A percentile compares a stretch with the other conserved stretches of the same genome.
Conservation (phyloP, 108 stramenopile genomes). For the Seminavis robusta region DNA sequence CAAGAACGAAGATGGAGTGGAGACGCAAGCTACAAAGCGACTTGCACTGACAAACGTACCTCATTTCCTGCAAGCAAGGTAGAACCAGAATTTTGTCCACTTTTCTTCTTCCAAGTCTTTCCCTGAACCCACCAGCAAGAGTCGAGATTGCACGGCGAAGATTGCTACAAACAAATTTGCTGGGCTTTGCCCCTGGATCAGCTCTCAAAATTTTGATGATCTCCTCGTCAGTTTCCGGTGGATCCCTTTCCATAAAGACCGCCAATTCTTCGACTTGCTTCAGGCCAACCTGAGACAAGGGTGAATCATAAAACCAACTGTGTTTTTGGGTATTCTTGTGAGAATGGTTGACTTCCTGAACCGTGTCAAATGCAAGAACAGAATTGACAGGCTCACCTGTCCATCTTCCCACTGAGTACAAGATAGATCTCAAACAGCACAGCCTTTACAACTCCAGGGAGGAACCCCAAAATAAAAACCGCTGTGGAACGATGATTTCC, state of each 20-base stretch:
- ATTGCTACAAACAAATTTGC: conserved; percentile 72
- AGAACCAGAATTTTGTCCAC: conserved; percentile 71
- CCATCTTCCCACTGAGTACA: conserved; percentile 70
- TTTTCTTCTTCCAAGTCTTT: conserved; percentile 50
- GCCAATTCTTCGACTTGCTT: conserved; percentile 63
- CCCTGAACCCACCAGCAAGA: conserved; percentile 68
- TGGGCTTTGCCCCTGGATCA: conserved; percentile 42
- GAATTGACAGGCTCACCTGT: conserved; percentile 26
- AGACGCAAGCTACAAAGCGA: neutral
- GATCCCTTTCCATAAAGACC: conserved; percentile 52
- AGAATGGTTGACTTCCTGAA: neutral
- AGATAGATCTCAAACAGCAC: conserved; percentile 65
- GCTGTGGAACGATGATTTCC: conserved; percentile 62
- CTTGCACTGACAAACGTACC: conserved; percentile 8
- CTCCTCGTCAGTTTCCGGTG: conserved; percentile 13
- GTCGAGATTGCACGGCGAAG: conserved; percentile 88
- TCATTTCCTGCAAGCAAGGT: conserved; percentile 86
- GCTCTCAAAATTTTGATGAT: conserved; percentile 32
- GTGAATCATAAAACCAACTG: conserved; percentile 88
- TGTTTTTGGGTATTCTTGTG: neutral
- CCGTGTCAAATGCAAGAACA: neutral
- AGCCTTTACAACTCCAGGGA: conserved; percentile 79
- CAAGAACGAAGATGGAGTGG: no score
- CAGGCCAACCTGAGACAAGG: conserved; percentile 64
- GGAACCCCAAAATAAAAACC: conserved; percentile 62